Evolutionary conservation across 75 land plant genomes (phyloP), one percentile per base, ranked within the genome.

Genomic region (Cryptomeria japonica): DNA sequence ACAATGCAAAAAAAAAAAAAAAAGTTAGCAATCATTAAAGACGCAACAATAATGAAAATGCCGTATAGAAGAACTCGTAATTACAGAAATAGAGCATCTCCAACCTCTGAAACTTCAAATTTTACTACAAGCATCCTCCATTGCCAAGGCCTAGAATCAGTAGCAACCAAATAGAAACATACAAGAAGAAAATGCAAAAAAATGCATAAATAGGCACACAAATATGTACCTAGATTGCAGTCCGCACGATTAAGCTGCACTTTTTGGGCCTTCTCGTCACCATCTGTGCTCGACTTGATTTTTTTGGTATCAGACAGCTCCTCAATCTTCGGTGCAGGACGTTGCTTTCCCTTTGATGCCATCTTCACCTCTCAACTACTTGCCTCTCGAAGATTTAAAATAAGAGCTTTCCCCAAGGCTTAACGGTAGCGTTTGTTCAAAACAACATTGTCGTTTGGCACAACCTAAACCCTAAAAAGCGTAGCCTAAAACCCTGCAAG

Each of bases 171-270:
- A 34, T 13, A 3, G 34, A 37, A 36, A 78, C 80, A 78, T 78
- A n/a, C 36, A 32, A 34, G 19, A 79, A n/a, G 11, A 18, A 38
- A 80, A 80, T 2, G 42, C 0, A 37, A 7, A 82, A n/a, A 82
- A 16, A 8, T 39, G 83, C 42, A 38, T 22, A 38, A 41, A 19
- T 31, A 4, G 47, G 8, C 41, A 36, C 38, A 78, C 1, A 22
- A 14, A 42, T 15, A 42, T 41, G 22, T 84, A 84, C 86, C 86
- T 84, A 84, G 34, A 84, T 84, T 84, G 86, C 86, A 84, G 56
- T 84, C 86, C 36, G 86, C 86, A 13, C 68, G 86, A 84, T 84
- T 84, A 49, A 84, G 86, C 64, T 53, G 58, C 11, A 84, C 86
- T 25, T 16, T 82, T 44, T 84, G 18, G 16, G 38, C 16, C 34